These are phyloP conservation scores for Thozetella sp. DNA, from an alignment of 495 filamentous ascomycete species.

Conservation along the genomic window DNA sequence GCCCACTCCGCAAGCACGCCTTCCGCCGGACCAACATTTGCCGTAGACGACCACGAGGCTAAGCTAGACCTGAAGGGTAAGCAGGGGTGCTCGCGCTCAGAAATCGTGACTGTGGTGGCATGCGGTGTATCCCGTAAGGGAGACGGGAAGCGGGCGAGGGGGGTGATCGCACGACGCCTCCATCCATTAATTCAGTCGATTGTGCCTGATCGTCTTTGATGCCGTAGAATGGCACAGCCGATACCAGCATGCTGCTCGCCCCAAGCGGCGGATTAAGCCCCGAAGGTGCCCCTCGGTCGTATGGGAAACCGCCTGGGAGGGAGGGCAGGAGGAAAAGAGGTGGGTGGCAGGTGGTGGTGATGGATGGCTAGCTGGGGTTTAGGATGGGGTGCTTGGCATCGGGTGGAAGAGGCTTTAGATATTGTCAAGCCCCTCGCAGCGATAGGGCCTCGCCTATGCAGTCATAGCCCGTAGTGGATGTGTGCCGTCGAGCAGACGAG, in stretches of 20 bases:
- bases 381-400: neutral
- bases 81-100: neutral
- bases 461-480: neutral
- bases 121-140: conserved; percentile 7
- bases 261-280: neutral
- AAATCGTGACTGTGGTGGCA: conserved; percentile 9
- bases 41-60: too few relatives aligned
- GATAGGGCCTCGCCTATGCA: neutral
- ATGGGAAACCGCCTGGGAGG: too few relatives aligned
- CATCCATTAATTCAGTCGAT: neutral
- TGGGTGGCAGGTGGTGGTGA: neutral
- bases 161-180: neutral
- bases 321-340: neutral
- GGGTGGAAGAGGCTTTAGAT: neutral
- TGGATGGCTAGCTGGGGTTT: neutral
- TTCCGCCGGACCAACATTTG: too few relatives aligned
- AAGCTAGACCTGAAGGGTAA: too few relatives aligned
- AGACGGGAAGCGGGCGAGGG: neutral
- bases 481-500: too few relatives aligned
- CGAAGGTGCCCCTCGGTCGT: neutral
- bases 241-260: neutral
- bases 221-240: neutral
- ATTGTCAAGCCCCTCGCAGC: neutral
- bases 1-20: too few relatives aligned
- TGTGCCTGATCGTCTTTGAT: neutral